Conservation (phyloP, 192 early-diverging fungal species). For the Chytriomyces hyalinus region DNA sequence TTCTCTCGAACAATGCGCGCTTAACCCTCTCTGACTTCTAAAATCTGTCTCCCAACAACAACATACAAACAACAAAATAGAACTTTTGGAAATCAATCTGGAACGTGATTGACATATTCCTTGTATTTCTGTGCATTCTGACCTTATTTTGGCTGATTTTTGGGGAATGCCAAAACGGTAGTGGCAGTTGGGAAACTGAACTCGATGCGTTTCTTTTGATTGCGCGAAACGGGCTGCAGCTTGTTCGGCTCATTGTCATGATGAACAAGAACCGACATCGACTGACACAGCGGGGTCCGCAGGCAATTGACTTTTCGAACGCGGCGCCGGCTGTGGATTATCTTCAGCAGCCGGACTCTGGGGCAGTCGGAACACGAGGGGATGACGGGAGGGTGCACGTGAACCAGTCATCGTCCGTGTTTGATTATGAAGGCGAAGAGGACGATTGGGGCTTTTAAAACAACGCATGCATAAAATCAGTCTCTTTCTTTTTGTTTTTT, state of each 20-base stretch:
- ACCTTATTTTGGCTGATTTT: constrained; percentile 34
- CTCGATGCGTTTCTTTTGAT: constrained; percentile 36
- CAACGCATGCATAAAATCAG: neutral
- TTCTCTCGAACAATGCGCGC: neutral
- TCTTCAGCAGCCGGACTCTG: neutral
- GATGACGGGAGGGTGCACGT: neutral
- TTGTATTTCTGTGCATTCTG: constrained; percentile 38
- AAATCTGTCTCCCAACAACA: neutral
- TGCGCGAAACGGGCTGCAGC: constrained; percentile 35
- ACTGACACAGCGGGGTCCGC: constrained; percentile 7
- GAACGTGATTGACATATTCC: constrained; percentile 35
- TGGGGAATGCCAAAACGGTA: constrained; percentile 30
- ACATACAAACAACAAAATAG: constrained; percentile 6
- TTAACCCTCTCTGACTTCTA: too few relatives aligned
- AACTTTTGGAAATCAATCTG: constrained; percentile 35
- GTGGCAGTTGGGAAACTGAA: constrained; percentile 30
- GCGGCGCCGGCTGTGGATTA: constrained; percentile 25
- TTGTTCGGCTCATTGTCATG: constrained; percentile 32
- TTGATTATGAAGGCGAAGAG: constrained; percentile 36
- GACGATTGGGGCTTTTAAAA: constrained; percentile 22
- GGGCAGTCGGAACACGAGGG: neutral
- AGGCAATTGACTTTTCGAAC: constrained; percentile 27
- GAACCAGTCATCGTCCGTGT: constrained; percentile 6
- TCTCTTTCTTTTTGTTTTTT: constrained; percentile 5
- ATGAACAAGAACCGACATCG: constrained; percentile 23